Evolutionary conservation across 345 rosid genomes (phyloP).

Genomic region (Syzygium aromaticum): DNA sequence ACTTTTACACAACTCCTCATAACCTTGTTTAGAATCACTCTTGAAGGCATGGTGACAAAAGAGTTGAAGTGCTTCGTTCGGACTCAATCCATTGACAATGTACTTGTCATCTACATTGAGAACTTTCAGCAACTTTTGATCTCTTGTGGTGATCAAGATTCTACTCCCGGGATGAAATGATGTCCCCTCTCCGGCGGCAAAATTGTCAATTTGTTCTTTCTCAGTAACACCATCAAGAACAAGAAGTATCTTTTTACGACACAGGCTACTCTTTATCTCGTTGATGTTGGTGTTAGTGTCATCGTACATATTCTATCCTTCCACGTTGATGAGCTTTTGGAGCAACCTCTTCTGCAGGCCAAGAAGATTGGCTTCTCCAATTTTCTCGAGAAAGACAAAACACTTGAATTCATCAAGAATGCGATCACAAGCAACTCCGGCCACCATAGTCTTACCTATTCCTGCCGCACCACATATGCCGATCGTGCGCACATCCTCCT

Average conservation of each 20-base stretch:
- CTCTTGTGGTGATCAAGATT: background rate
- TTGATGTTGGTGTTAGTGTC: background rate
- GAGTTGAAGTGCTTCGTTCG: background rate
- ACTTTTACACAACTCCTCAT: background rate
- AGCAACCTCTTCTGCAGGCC: no score
- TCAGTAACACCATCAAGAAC: background rate
- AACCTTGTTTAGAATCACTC: background rate
- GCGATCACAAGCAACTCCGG: no score
- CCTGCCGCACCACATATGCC: no score
- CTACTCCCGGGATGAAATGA: background rate
- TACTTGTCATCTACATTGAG: background rate
- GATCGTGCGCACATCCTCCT: no score
- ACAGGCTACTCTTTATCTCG: background rate
- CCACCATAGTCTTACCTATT: no score
- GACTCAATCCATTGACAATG: background rate
- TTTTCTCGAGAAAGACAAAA: no score
- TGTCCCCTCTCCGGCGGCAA: background rate
- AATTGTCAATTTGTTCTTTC: background rate
- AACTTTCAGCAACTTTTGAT: background rate
- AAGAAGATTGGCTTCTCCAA: no score
- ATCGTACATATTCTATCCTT: no score
- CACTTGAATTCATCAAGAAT: no score
- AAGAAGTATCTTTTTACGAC: background rate
- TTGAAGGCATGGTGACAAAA: slow-evolving; percentile 3
- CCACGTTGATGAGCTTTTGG: no score